Conservation (phyloP, 148 eudicot species). For the Fallopia convolvulus region DNA sequence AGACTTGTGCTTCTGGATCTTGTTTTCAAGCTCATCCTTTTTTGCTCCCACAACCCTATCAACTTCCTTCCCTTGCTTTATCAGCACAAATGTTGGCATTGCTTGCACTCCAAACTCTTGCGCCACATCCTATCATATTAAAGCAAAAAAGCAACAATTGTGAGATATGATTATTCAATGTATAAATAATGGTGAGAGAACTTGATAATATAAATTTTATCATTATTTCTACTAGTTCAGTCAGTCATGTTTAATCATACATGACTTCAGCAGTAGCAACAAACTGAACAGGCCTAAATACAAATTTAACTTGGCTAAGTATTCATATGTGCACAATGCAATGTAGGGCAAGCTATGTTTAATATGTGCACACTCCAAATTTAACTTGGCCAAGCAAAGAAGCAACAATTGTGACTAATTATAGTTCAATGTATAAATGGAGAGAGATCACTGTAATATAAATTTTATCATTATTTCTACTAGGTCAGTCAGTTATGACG, state of each 20-base stretch:
- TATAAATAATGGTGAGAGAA: neutral
- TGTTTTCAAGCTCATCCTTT: conserved; percentile 78
- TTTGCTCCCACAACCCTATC: conserved; percentile 80
- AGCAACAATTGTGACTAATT: neutral
- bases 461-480: neutral
- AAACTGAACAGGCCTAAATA: too few species aligned
- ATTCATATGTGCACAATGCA: neutral
- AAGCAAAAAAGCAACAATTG: neutral
- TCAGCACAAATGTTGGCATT: conserved; percentile 81
- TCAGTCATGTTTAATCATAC: neutral
- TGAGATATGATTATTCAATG: neutral
- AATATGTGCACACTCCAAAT: too few species aligned
- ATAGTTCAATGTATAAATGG: neutral
- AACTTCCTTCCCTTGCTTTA: conserved; percentile 67
- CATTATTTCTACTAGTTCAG: neutral
- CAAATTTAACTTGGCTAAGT: neutral
- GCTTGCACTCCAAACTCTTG: conserved; percentile 67
- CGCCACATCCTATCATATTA: conserved; percentile 46
- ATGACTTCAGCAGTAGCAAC: neutral
- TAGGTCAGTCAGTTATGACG: neutral
- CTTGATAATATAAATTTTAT: neutral
- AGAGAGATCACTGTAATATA: neutral
- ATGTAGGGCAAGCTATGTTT: too few species aligned
- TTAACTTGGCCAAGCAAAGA: too few species aligned
- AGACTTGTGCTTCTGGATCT: conserved; percentile 53